phyloP scores from a whole-genome alignment of 225 moss, liverwort and hornwort species.

The Pseudisothecium myosuroides region DNA sequence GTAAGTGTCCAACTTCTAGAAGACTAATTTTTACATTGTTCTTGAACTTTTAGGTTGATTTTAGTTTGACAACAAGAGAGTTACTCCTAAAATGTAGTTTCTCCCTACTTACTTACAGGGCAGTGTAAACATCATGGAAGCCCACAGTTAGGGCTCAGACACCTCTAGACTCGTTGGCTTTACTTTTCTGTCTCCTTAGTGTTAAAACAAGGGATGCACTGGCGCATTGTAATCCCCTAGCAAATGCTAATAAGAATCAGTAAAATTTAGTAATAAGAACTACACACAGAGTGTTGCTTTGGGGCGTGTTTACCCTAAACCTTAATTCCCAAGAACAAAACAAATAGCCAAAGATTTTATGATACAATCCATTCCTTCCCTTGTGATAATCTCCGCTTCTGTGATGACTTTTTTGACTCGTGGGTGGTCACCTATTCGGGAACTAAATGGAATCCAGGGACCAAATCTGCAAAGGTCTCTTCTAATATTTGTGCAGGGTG shows the following conservation, averaged over 20 bases:
- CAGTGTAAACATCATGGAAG: too few species aligned
- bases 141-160: background rate
- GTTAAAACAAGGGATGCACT: background rate
- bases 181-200: background rate
- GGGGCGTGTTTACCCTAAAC: background rate
- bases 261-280: background rate
- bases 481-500: background rate
- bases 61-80: background rate
- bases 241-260: background rate
- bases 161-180: background rate
- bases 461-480: background rate
- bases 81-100: background rate
- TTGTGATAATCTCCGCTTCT: background rate
- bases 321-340: background rate
- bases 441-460: background rate
- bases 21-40: background rate
- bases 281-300: background rate
- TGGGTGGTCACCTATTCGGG: background rate
- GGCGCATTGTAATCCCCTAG: background rate
- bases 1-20: accelerated
- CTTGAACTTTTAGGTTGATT: background rate
- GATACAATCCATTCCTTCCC: background rate
- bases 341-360: background rate
- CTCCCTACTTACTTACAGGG: background rate
- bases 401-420: background rate